Evolutionary conservation across 352 stramenopile genomes (phyloP).

Genomic region (Phytophthora uliginosa): DNA sequence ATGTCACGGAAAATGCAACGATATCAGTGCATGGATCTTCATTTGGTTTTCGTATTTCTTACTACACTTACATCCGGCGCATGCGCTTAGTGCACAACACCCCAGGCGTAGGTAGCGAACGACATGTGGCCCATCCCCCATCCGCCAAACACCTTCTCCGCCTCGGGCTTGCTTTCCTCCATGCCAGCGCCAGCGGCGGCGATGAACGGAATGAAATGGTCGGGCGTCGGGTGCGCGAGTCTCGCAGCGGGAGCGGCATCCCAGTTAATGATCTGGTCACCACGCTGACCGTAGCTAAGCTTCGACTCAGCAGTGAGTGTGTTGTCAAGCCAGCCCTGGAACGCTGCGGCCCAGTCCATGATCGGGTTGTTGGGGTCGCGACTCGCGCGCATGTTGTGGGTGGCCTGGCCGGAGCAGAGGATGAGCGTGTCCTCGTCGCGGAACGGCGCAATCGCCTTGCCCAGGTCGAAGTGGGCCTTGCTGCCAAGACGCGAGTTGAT

Average conservation of each 20-base stretch:
- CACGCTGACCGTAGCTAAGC: conserved; percentile 34
- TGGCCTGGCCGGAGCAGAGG: conserved; percentile 60
- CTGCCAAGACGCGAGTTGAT: conserved; percentile 23
- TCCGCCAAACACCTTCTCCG: conserved; percentile 46
- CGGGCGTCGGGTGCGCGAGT: conserved; percentile 53
- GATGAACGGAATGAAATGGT: conserved; percentile 69
- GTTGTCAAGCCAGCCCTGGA: conserved; percentile 50
- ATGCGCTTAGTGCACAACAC: conserved; percentile 43
- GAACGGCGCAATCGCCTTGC: conserved; percentile 51
- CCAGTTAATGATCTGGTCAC: conserved; percentile 52
- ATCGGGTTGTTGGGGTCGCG: conserved; percentile 3
- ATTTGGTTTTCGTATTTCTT: conserved; percentile 11
- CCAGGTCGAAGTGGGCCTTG: conserved; percentile 55
- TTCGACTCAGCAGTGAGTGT: conserved; percentile 36
- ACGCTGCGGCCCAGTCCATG: conserved; percentile 13
- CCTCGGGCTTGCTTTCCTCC: conserved; percentile 46
- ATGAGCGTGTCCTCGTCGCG: conserved; percentile 75
- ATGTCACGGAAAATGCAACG: too few relatives aligned
- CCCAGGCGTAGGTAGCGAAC: conserved; percentile 54
- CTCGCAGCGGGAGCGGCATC: conserved; percentile 37
- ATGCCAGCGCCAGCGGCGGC: conserved; percentile 59
- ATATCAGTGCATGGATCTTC: neutral
- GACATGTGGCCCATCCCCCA: conserved; percentile 59
- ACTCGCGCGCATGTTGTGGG: conserved; percentile 24
- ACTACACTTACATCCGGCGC: conserved; percentile 10